These are phyloP conservation scores for Myxozyma udenii DNA, from an alignment of 805 yeast genomes.

Conservation along the genomic window DNA sequence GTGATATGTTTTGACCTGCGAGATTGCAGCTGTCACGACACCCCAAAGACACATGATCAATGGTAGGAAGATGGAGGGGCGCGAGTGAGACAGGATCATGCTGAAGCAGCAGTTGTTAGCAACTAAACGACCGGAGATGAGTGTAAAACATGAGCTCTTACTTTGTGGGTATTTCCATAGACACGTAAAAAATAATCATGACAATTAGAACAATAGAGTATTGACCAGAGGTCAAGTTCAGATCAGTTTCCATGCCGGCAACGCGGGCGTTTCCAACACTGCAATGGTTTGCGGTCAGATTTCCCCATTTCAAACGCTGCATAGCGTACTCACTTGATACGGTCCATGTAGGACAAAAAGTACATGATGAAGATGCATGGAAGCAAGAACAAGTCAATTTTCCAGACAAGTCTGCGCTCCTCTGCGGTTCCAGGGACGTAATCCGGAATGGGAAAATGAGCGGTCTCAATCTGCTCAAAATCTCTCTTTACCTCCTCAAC, in stretches of 20 bases:
- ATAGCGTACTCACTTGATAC: too few relatives aligned
- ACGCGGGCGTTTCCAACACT: slow-evolving; percentile 50
- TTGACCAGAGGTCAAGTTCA: slow-evolving; percentile 43
- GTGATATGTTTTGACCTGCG: slow-evolving; percentile 41
- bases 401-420: slow-evolving; percentile 33
- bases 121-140: slow-evolving; percentile 38
- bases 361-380: slow-evolving; percentile 47
- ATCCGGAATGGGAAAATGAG: too few relatives aligned
- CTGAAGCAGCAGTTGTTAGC: neutral
- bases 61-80: slow-evolving; percentile 35
- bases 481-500: too few relatives aligned
- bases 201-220: slow-evolving; percentile 48
- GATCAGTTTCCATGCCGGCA: slow-evolving; percentile 44
- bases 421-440: slow-evolving; percentile 4
- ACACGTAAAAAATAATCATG: slow-evolving; percentile 36
- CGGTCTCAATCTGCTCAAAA: too few relatives aligned
- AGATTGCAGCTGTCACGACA: slow-evolving; percentile 56
- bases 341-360: slow-evolving; percentile 38
- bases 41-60: slow-evolving; percentile 47
- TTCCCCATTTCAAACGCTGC: too few relatives aligned
- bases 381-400: slow-evolving; percentile 46
- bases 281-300: too few relatives aligned
- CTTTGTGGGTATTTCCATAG: slow-evolving; percentile 44
- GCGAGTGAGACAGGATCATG: slow-evolving; percentile 10
- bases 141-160: slow-evolving; percentile 38